These are phyloP conservation scores for Hypoxylon sp. DNA, from an alignment of 2,329 filamentous ascomycete species.

Conservation along the genomic window DNA sequence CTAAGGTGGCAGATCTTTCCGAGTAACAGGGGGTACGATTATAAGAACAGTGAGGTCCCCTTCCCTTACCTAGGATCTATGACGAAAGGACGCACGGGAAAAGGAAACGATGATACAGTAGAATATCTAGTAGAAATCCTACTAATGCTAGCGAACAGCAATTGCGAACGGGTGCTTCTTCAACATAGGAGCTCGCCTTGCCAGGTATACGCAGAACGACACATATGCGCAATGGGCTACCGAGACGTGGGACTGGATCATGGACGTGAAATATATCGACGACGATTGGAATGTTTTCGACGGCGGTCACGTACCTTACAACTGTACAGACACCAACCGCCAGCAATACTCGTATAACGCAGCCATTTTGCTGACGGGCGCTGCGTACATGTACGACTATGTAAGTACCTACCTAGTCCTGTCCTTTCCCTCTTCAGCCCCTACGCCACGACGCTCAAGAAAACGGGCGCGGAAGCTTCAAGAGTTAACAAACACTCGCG, in stretches of 20 bases:
- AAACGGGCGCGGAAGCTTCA: conserved; percentile 11
- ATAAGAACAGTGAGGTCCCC: conserved; percentile 59
- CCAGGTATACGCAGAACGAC: conserved; percentile 73
- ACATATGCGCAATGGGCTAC: conserved; percentile 75
- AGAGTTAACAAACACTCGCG: neutral
- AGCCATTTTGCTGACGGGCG: conserved; percentile 63
- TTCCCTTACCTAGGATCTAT: neutral
- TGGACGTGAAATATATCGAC: conserved; percentile 61
- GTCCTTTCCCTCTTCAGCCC: neutral
- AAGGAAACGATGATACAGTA: neutral
- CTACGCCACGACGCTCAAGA: neutral
- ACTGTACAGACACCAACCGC: conserved; percentile 62
- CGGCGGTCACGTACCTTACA: conserved; percentile 60
- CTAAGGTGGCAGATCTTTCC: conserved; percentile 77
- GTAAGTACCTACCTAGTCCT: conserved; percentile 49
- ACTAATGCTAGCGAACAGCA: conserved; percentile 45
- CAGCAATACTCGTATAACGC: conserved; percentile 68
- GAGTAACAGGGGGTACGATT: conserved; percentile 67
- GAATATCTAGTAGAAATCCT: conserved; percentile 16
- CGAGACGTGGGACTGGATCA: conserved; percentile 70
- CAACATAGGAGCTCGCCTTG: conserved; percentile 70
- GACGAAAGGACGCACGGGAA: neutral
- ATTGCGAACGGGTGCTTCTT: conserved; percentile 66
- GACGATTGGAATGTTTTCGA: conserved; percentile 63
- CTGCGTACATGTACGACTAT: conserved; percentile 62